Percentiles rank a stretch among this genome's conserved stretches.
Evolutionary conservation across 1,139 yeast genomes (phyloP).

Genomic region (Torulaspora pretoriensis): DNA sequence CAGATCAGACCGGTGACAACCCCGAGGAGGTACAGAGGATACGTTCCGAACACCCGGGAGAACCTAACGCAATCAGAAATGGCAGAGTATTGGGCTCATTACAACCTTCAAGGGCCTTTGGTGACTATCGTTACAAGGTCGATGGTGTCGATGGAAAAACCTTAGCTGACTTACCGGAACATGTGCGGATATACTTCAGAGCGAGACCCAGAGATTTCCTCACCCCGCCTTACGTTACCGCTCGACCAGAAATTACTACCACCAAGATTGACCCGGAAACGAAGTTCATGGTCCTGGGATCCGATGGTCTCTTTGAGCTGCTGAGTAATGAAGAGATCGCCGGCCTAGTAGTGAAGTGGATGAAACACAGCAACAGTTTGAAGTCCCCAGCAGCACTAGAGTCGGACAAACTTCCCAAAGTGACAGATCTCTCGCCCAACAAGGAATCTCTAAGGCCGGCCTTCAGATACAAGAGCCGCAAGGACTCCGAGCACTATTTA

Average conservation of each 20-base stretch:
- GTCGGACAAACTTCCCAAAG: constrained; percentile 58
- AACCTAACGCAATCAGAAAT: constrained; percentile 73
- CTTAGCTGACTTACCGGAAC: constrained; percentile 63
- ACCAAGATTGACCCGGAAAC: constrained; percentile 71
- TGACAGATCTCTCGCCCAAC: constrained; percentile 56
- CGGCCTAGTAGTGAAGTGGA: constrained; percentile 90
- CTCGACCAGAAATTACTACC: constrained; percentile 88
- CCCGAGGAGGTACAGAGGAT: constrained; percentile 82
- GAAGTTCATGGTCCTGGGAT: constrained; percentile 86
- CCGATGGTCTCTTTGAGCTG: constrained; percentile 93
- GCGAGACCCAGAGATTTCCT: constrained; percentile 70
- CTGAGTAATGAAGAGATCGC: constrained; percentile 89
- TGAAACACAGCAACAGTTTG: constrained; percentile 63
- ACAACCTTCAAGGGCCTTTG: constrained; percentile 96
- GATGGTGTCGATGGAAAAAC: constrained; percentile 47
- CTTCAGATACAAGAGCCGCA: constrained; percentile 41
- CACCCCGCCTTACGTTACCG: constrained; percentile 97
- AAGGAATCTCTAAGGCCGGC: constrained; percentile 57
- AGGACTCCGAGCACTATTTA: constrained; percentile 43
- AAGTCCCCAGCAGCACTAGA: constrained; percentile 18
- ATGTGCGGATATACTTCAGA: constrained; percentile 79
- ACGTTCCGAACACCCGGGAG: constrained; percentile 85
- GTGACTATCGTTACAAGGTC: constrained; percentile 91
- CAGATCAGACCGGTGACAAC: constrained; percentile 94
- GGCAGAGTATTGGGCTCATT: constrained; percentile 93